Conservation (phyloP, 1,284 basidiomycete genomes). For the Entoloma clypeatum region DNA sequence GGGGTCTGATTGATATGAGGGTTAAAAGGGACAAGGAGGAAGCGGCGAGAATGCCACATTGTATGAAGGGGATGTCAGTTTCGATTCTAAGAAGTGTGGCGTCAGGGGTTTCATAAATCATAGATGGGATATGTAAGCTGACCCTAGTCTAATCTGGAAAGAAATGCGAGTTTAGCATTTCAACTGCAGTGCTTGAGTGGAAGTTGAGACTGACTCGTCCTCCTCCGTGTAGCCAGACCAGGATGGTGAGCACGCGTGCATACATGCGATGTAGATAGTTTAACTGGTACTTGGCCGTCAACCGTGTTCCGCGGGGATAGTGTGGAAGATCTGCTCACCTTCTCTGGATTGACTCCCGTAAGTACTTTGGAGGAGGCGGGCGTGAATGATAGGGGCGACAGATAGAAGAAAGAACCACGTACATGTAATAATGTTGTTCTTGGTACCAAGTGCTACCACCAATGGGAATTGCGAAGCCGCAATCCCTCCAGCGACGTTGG, state of each 20-base stretch:
- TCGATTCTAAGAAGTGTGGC: slow-evolving; percentile 16
- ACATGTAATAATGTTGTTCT: slow-evolving; percentile 63
- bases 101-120: background rate
- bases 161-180: background rate
- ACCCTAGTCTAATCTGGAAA: slow-evolving; percentile 24
- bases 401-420: slow-evolving; percentile 21
- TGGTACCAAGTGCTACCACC: slow-evolving; percentile 59
- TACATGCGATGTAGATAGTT: slow-evolving; percentile 51
- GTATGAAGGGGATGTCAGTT: slow-evolving; percentile 32
- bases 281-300: slow-evolving; percentile 29
- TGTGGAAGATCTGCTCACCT: slow-evolving; percentile 3
- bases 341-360: slow-evolving; percentile 15
- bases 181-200: background rate
- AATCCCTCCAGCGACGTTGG: slow-evolving; percentile 46
- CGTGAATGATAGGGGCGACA: background rate
- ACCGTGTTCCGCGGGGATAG: background rate
- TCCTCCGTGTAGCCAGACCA: slow-evolving; percentile 50
- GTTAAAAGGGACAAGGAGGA: slow-evolving; percentile 35
- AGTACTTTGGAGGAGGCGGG: slow-evolving; percentile 5
- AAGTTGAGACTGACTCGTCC: slow-evolving; percentile 34
- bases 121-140: background rate
- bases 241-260: slow-evolving; percentile 43
- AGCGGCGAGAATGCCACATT: slow-evolving; percentile 37
- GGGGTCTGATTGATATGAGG: slow-evolving; percentile 39
- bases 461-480: slow-evolving; percentile 57